Evolutionary conservation across 352 stramenopile species (phyloP).

Genomic region (Phytophthora colocasiae): DNA sequence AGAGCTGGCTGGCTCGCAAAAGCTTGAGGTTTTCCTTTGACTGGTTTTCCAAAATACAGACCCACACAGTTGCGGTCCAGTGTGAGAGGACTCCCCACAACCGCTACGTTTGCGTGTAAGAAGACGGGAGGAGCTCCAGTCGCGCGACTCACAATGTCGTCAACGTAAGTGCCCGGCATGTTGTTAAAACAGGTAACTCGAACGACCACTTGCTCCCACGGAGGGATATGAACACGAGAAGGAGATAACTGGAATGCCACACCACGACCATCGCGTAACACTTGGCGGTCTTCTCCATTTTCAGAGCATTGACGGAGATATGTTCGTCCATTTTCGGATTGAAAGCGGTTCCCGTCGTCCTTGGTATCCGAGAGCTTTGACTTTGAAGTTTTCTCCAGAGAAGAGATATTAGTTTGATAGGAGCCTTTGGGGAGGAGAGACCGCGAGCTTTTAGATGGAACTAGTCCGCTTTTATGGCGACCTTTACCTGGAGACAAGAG

Average conservation of each 20-base stretch:
- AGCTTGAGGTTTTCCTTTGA: constrained; percentile 4
- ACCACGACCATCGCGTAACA: constrained; percentile 59
- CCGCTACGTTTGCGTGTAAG: constrained; percentile 57
- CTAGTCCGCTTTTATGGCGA: constrained; percentile 8
- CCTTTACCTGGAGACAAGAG: constrained; percentile 24
- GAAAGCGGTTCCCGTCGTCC: constrained; percentile 57
- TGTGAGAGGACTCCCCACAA: constrained; percentile 64
- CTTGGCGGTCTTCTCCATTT: constrained; percentile 49
- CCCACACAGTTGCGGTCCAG: constrained; percentile 77
- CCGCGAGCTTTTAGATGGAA: constrained; percentile 1
- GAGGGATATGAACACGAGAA: constrained; percentile 41
- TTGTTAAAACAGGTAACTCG: constrained; percentile 79
- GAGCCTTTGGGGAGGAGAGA: constrained; percentile 19
- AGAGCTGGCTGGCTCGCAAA: constrained; percentile 43
- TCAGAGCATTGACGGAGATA: constrained; percentile 56
- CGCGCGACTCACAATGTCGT: constrained; percentile 69
- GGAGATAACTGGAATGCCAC: constrained; percentile 59
- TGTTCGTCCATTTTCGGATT: constrained; percentile 56
- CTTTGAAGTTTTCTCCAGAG: constrained; percentile 26
- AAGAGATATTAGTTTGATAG: not conserved
- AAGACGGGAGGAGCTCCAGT: constrained; percentile 60
- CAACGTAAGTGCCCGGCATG: constrained; percentile 70
- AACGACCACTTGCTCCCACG: constrained; percentile 69
- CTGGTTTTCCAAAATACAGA: constrained; percentile 43
- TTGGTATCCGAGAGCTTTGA: constrained; percentile 46